Evolutionary conservation across 345 rosid genomes (phyloP), one percentile per base, ranked within the genome.

Genomic region (Schrenkiella parvula): DNA sequence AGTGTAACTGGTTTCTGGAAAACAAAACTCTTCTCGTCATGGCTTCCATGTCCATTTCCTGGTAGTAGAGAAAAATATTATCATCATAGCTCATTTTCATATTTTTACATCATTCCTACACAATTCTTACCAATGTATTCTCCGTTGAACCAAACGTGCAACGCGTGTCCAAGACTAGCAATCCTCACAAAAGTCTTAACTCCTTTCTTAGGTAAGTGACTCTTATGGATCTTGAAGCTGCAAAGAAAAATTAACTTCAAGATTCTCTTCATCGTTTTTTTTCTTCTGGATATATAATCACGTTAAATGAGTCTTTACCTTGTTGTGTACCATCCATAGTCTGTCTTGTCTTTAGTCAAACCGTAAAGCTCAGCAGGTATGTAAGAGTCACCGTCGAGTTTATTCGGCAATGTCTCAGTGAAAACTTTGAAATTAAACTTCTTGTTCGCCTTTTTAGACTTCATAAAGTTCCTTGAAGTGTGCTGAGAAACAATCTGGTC

Each of bases 161-260:
- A 46, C n/a, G 89, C 89, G 23, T 93, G 98, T 43, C 96, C 98
- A 52, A 90, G 89, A 85, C 97, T 90, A 37, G 93, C 89, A 65
- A 93, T 55, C 13, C 90, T 52, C 57, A 93, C 26, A 68, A 74
- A 64, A 2, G 97, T 90, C 39, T 32, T 41, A 44, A 50, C 74
- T 12, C 71, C 81, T 44, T 81, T 80, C 50, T 74, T 63, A 18
- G 90, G 84, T 52, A 90, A 61, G 53, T 90, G 85, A 5, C 72
- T 66, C 15, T 71, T n/a, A n/a, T 44, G 23, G 80, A 93, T 29
- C 34, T 74, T 52, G 38, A 93, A 64, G 44, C 97, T 93, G 80
- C 58, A 78, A 75, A 15, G 14, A 10, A 22, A 43, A 34, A 10
- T 51, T 18, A 39, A 37, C 14, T 66, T 70, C 23, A 72, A 19